These are phyloP conservation scores for Berberis vulgaris DNA, from an alignment of 164 flowering plant species.

Conservation along the genomic window DNA sequence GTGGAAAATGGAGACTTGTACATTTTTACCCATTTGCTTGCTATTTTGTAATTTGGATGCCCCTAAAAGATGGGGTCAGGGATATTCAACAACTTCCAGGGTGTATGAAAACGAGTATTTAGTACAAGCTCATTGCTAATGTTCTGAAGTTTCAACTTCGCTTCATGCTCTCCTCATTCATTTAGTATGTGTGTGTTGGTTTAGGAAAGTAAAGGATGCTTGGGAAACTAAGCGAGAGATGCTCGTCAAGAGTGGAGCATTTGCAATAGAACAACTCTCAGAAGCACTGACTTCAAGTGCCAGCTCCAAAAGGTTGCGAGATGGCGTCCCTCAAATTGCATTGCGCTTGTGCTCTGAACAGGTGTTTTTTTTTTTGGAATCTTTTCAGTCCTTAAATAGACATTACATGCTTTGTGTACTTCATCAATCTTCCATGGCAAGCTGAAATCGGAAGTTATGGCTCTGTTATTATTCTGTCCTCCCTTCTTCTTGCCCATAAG, in stretches of 20 bases:
- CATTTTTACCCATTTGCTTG: too few species aligned
- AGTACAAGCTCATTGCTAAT: too few species aligned
- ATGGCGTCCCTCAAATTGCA: slow-evolving; percentile 46
- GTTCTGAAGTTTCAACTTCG: neutral
- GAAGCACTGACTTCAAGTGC: slow-evolving; percentile 77
- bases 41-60: too few species aligned
- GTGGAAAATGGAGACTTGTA: too few species aligned
- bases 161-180: neutral
- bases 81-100: too few species aligned
- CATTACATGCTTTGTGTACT: too few species aligned
- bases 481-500: too few species aligned
- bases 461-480: too few species aligned
- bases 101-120: too few species aligned
- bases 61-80: too few species aligned
- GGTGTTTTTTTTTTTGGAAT: slow-evolving; percentile 23
- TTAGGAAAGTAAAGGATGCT: slow-evolving; percentile 83
- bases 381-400: neutral
- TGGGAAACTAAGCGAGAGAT: slow-evolving; percentile 72
- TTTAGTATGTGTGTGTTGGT: neutral
- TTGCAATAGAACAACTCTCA: slow-evolving; percentile 76
- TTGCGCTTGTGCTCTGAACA: slow-evolving; percentile 59
- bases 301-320: slow-evolving; percentile 41
- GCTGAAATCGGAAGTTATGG: too few species aligned
- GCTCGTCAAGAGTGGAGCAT: slow-evolving; percentile 68
- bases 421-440: too few species aligned